These are phyloP conservation scores for Spatholobus suberectus DNA, from an alignment of 306 rosid genomes.

Conservation along the genomic window DNA sequence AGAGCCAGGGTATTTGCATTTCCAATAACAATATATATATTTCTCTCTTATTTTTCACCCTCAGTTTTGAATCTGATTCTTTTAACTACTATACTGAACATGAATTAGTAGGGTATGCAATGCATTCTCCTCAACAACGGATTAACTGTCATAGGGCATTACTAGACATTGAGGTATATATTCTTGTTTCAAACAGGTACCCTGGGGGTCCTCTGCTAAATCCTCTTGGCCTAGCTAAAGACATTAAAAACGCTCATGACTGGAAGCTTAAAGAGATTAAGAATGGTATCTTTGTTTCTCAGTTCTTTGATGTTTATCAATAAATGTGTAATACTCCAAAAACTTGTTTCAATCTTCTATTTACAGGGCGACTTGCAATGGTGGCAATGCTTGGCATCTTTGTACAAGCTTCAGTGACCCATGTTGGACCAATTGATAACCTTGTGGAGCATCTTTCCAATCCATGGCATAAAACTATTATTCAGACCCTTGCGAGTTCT, in stretches of 20 bases:
- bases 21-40: neutral
- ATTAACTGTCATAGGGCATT: neutral
- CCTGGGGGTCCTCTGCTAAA: conserved; percentile 88
- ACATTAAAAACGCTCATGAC: conserved; percentile 71
- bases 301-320: conserved; percentile 2
- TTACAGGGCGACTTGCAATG: conserved; percentile 86
- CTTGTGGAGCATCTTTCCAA: conserved; percentile 89
- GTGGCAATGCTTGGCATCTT: conserved; percentile 90
- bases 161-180: conserved; percentile 10
- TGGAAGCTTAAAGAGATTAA: conserved; percentile 94
- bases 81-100: neutral
- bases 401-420: conserved; percentile 90
- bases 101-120: neutral
- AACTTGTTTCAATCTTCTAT: conserved; percentile 8
- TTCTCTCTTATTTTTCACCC: neutral
- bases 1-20: conserved; percentile 85
- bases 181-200: conserved; percentile 58
- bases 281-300: conserved; percentile 60
- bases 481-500: conserved; percentile 73
- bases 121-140: neutral
- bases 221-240: conserved; percentile 90
- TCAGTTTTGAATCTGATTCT: neutral
- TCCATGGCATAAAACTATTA: conserved; percentile 91
- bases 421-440: conserved; percentile 91
- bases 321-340: neutral